These are phyloP conservation scores for Chlorella ohadii DNA, from an alignment of 139 green algal species.

Conservation along the genomic window DNA sequence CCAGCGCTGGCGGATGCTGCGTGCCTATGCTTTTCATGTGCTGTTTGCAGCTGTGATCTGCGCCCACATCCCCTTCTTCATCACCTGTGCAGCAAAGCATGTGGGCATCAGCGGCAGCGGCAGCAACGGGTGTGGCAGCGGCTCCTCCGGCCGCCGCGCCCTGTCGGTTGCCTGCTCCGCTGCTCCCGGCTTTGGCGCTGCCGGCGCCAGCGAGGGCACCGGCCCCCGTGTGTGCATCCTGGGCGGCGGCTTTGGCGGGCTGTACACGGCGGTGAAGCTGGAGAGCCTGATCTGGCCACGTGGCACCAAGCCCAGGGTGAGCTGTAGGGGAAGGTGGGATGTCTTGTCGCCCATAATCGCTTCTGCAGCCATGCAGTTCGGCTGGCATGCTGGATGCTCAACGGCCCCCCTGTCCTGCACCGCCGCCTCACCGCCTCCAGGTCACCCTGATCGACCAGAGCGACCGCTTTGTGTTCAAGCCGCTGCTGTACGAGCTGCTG, in stretches of 20 bases:
- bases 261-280: conserved; percentile 96
- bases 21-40: too few relatives aligned
- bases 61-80: too few relatives aligned
- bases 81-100: not conserved
- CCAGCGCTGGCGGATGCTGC: too few relatives aligned
- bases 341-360: too few relatives aligned
- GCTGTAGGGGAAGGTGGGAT: too few relatives aligned
- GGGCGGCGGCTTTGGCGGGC: conserved; percentile 96
- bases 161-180: not conserved
- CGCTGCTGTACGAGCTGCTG: conserved; percentile 98
- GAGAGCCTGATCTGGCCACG: conserved; percentile 90
- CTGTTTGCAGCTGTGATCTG: too few relatives aligned
- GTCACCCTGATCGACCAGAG: conserved; percentile 94
- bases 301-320: conserved; percentile 84
- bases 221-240: conserved; percentile 89
- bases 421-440: conserved; percentile 34
- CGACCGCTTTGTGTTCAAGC: conserved; percentile 99
- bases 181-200: not conserved
- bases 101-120: not conserved
- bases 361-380: conserved; percentile 71
- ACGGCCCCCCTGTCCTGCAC: not conserved
- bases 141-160: not conserved
- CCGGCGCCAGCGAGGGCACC: not conserved
- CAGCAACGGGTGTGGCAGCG: not conserved
- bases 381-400: not conserved